These are phyloP conservation scores for Phytophthora quininea DNA, from an alignment of 352 stramenopile species.

Conservation along the genomic window DNA sequence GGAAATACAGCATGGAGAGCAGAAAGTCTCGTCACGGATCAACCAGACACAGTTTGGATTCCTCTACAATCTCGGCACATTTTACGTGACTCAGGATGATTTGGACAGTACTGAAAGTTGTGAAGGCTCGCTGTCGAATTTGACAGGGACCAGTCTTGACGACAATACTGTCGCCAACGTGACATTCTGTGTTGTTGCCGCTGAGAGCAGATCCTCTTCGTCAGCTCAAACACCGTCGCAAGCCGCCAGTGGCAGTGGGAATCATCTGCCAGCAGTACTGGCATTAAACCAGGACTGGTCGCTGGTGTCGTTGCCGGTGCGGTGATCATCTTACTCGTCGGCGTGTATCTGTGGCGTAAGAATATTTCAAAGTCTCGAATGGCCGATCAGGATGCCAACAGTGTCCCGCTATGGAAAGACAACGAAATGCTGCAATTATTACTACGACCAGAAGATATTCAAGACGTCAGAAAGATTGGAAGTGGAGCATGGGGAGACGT, in stretches of 20 bases:
- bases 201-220: constrained; percentile 15
- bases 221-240: too few relatives aligned
- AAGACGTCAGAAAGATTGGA: constrained; percentile 34
- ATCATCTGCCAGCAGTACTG: too few relatives aligned
- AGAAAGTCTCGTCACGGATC: too few relatives aligned
- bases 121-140: neutral
- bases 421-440: constrained; percentile 27
- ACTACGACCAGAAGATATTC: constrained; percentile 1
- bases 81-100: constrained; percentile 28
- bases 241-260: too few relatives aligned
- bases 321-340: constrained; percentile 14
- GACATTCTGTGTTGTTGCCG: constrained; percentile 28
- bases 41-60: constrained; percentile 20
- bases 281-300: neutral
- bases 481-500: constrained; percentile 36
- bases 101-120: constrained; percentile 22
- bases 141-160: too few relatives aligned
- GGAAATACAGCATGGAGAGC: too few relatives aligned
- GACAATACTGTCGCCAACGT: constrained; percentile 10
- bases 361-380: too few relatives aligned
- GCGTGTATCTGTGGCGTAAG: neutral
- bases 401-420: too few relatives aligned
- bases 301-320: neutral
- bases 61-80: constrained; percentile 15
- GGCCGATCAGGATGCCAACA: constrained; percentile 1